Percentiles rank a stretch among this genome's conserved stretches.
These are phyloP conservation scores for Elsinoe perseae DNA, from an alignment of 2,329 filamentous ascomycete species.

Conservation along the genomic window DNA sequence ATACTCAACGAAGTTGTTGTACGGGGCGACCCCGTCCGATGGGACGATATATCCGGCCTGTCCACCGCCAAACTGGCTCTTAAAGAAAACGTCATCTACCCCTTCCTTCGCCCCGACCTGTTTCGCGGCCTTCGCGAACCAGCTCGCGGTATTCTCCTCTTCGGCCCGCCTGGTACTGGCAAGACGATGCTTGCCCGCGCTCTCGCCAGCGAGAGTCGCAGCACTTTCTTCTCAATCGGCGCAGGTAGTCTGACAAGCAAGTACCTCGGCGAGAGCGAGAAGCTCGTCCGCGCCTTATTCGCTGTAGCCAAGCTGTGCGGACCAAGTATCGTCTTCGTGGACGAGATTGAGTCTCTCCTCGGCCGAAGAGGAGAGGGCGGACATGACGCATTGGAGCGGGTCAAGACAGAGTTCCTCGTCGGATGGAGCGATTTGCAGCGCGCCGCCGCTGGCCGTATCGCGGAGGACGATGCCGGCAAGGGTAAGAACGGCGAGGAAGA, in stretches of 20 bases:
- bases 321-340: slow-evolving; percentile 95
- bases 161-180: slow-evolving; percentile 93
- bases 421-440: slow-evolving; percentile 93
- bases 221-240: slow-evolving; percentile 95
- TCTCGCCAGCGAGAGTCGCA: slow-evolving; percentile 88
- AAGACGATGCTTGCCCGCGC: slow-evolving; percentile 97
- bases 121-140: slow-evolving; percentile 95
- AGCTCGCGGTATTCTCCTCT: slow-evolving; percentile 88
- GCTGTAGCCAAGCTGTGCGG: slow-evolving; percentile 79
- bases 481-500: slow-evolving; percentile 53
- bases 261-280: slow-evolving; percentile 92
- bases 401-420: slow-evolving; percentile 96
- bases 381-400: slow-evolving; percentile 83
- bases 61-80: slow-evolving; percentile 85
- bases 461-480: slow-evolving; percentile 35
- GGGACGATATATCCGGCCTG: slow-evolving; percentile 86
- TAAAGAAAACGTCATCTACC: slow-evolving; percentile 94
- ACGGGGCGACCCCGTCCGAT: slow-evolving; percentile 87
- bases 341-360: slow-evolving; percentile 92
- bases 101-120: slow-evolving; percentile 86
- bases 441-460: slow-evolving; percentile 78
- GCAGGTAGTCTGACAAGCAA: slow-evolving; percentile 92
- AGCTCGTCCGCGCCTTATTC: slow-evolving; percentile 88
- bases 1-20: slow-evolving; percentile 96
- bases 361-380: slow-evolving; percentile 74